Conservation (phyloP, 2,329 filamentous ascomycete species). For the Talaromyces sp. region DNA sequence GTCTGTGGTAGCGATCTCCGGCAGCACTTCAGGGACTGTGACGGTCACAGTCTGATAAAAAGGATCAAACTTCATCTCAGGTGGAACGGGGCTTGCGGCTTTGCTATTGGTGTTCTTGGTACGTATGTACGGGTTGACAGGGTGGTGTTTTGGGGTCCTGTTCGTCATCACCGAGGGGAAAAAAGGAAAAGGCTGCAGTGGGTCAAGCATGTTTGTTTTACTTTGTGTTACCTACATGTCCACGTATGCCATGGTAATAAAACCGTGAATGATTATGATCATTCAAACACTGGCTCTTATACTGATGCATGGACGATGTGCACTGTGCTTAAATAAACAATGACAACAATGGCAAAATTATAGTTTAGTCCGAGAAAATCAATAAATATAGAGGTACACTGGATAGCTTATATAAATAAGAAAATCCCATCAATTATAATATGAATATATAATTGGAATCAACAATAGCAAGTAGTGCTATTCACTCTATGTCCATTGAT, state of each 20-base stretch:
- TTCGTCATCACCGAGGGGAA: not conserved
- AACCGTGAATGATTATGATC: no score
- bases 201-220: not conserved
- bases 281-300: no score
- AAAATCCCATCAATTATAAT: not conserved
- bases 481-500: not conserved
- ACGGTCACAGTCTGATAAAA: not conserved
- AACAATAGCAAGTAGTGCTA: not conserved
- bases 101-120: not conserved
- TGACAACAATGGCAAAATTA: not conserved
- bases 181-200: not conserved
- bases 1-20: not conserved
- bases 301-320: not conserved
- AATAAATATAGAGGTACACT: no score
- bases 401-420: no score
- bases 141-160: not conserved
- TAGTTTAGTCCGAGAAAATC: no score
- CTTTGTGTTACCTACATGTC: no score
- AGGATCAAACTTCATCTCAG: not conserved
- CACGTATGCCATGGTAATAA: no score
- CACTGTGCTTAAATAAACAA: not conserved
- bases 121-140: not conserved
- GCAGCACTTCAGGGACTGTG: not conserved
- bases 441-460: not conserved
- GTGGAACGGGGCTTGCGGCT: no score